Base-by-base conservation (phyloP, 257 asterid genomes). In the Scutellaria minor region DNA sequence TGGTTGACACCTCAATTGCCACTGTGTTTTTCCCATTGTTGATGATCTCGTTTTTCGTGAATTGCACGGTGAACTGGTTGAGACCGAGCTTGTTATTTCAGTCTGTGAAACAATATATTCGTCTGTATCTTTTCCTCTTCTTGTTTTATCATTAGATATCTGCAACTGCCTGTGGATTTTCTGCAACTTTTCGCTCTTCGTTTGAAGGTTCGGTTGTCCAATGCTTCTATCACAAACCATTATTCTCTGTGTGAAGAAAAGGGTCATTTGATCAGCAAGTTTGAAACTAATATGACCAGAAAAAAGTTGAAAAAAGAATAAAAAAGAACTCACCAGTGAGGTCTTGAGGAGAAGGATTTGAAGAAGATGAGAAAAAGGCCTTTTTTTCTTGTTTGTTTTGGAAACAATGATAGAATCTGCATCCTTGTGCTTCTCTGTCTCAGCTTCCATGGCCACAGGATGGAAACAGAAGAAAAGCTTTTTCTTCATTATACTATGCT, bases 401-500 rank as follows among this genome's bases (percentile, higher is more conserved):
- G 52, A 46, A 46, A 9, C 3, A 46, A 8, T 46, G 52, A 46
- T 46, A 13, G 52, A 46, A 46, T 9, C 37, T 31, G 37, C 37
- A 24, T 24, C 27, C 27, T 24, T 24, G 27, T 24, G 27, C 2
- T 18, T 18, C 18, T 24, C 27, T 24, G 1, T 24, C 27, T 24
- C 2, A 31, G 37, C 3, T 31, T 31, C 37, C 37, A 31, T 31
- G 37, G 37, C 37, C 37, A 69, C 59, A 52, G 80, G 76, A 44
- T 64, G 61, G 71, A 54, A 77, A 70, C 78, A 77, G 11, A 31
- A 6, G 46, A 77, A 66, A 59, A 77, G 44, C 31, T 51, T 64
- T 56, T 58, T 72, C 66, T 66, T 77, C 75, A 72, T 78, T 1
- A 37, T 35, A 60, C 15, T 48, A 44, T 11, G 37, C 37, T 31